Percentiles rank a stretch among this genome's conserved stretches.
Conservation (phyloP, 495 filamentous ascomycete species). For the Penicillium paradoxum region DNA sequence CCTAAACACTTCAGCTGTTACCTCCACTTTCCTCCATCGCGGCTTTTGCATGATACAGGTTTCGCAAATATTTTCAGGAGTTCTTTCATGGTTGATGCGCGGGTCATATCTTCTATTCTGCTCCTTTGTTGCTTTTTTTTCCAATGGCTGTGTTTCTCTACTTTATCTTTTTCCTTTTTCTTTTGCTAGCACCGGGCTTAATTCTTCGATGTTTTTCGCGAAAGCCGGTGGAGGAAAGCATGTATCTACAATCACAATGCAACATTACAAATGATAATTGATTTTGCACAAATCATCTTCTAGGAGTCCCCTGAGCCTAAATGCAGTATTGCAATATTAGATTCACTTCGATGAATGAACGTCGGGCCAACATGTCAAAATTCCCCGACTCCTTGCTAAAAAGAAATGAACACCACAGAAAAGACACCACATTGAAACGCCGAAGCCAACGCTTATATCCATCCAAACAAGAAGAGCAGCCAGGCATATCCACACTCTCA, state of each 20-base stretch:
- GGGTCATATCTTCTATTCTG: constrained; percentile 24
- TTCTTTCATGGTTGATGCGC: constrained; percentile 27
- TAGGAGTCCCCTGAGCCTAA: no score
- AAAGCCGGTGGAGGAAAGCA: constrained; percentile 14
- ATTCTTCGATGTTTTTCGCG: constrained; percentile 14
- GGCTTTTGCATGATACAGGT: constrained; percentile 1
- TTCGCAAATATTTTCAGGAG: constrained; percentile 8
- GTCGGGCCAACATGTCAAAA: background rate
- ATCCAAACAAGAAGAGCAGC: background rate
- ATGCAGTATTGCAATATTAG: no score
- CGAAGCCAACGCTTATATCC: constrained; percentile 6
- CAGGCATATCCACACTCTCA: background rate
- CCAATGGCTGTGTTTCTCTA: constrained; percentile 9
- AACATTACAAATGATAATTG: constrained; percentile 8
- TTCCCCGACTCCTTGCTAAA: constrained; percentile 14
- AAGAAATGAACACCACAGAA: background rate
- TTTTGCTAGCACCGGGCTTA: constrained; percentile 13
- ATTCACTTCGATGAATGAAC: no score
- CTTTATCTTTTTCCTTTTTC: no score
- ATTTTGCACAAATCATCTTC: background rate
- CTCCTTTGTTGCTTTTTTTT: constrained; percentile 8
- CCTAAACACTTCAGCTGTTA: constrained; percentile 25
- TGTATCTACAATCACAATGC: constrained; percentile 23
- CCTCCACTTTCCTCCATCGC: background rate
- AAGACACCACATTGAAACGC: no score